Percentiles rank a stretch among this genome's conserved stretches.
phyloP scores from a whole-genome alignment of 768 basidiomycete species.

The Lactarius pseudohatsudake region DNA sequence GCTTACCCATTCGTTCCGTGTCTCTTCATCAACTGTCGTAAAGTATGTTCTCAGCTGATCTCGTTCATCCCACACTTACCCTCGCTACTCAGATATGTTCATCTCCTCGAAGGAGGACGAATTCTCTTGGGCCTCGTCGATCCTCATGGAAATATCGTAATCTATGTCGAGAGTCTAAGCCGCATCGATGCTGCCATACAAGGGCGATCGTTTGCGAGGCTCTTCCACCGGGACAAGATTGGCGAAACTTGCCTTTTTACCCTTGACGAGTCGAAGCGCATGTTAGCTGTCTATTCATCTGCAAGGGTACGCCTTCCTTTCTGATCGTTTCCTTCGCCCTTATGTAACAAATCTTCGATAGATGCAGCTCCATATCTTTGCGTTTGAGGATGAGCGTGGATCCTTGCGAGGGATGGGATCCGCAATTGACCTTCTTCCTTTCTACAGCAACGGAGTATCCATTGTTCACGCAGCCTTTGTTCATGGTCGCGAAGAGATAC shows the following conservation, averaged over 20 bases:
- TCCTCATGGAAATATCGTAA: constrained; percentile 10
- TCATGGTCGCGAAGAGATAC: constrained; percentile 51
- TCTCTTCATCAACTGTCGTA: neutral
- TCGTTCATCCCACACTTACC: neutral
- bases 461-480: constrained; percentile 47
- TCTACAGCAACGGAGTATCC: constrained; percentile 39
- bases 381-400: constrained; percentile 46
- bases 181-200: constrained; percentile 13
- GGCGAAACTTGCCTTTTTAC: constrained; percentile 47
- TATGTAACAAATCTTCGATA: neutral
- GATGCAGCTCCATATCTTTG: constrained; percentile 46
- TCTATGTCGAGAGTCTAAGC: constrained; percentile 19
- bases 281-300: constrained; percentile 47
- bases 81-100: constrained; percentile 13
- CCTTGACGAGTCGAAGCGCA: constrained; percentile 53
- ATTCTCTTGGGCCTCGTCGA: constrained; percentile 20
- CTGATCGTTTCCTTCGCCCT: too few species aligned
- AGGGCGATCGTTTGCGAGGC: constrained; percentile 1
- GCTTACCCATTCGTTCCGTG: too few species aligned
- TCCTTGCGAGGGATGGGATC: constrained; percentile 45
- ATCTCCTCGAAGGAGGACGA: constrained; percentile 22
- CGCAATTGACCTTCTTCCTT: constrained; percentile 42
- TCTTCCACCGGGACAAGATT: constrained; percentile 48
- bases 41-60: neutral
- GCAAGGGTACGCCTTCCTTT: constrained; percentile 38